These are phyloP conservation scores for Trametes sp. DNA, from an alignment of 1,284 basidiomycete species.

Conservation along the genomic window DNA sequence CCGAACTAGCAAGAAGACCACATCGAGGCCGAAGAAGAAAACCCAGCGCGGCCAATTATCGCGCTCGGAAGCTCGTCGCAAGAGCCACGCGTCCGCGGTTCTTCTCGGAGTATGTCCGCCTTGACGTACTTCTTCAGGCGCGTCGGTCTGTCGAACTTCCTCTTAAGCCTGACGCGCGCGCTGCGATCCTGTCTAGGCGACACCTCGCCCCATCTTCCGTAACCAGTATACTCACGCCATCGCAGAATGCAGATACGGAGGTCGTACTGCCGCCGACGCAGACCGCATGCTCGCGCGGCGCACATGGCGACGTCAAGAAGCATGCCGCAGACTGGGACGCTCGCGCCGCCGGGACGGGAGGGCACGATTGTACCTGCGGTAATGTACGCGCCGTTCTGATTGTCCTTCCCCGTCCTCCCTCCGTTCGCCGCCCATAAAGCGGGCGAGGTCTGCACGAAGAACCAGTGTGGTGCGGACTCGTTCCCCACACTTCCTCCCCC, in stretches of 20 bases:
- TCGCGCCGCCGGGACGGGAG: neutral
- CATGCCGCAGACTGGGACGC: slow-evolving; percentile 4
- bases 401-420: neutral
- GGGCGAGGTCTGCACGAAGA: neutral
- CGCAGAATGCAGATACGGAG: slow-evolving; percentile 11
- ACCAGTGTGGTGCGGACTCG: slow-evolving; percentile 15
- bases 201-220: slow-evolving; percentile 2
- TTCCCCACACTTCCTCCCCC: neutral
- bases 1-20: neutral
- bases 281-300: neutral
- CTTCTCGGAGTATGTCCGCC: neutral
- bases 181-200: slow-evolving; percentile 3
- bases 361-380: slow-evolving; percentile 6
- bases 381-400: slow-evolving; percentile 17
- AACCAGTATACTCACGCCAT: neutral
- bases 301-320: slow-evolving; percentile 19
- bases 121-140: slow-evolving; percentile 7
- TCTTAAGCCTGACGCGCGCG: neutral
- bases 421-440: slow-evolving; percentile 10
- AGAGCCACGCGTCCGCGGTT: slow-evolving; percentile 6
- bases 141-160: slow-evolving; percentile 2
- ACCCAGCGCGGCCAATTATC: neutral
- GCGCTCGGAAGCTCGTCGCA: neutral
- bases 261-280: slow-evolving; percentile 2
- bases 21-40: neutral